Evolutionary conservation across 192 early-diverging fungal species (phyloP), one percentile per base, ranked within the genome.

Genomic region (Backusella australiensis): DNA sequence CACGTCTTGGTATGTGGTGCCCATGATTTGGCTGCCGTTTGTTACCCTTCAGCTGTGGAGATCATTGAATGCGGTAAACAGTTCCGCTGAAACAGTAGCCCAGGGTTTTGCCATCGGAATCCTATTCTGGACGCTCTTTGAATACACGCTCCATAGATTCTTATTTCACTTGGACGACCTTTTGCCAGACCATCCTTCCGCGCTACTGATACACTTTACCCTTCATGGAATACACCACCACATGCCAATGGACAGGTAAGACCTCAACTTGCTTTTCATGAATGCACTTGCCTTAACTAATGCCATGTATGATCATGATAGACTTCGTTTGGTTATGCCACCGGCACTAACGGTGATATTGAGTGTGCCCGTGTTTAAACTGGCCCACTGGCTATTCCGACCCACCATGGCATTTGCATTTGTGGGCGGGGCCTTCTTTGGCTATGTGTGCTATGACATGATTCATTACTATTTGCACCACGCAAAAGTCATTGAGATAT

Each of bases 191-290:
- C 89, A 94, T 69, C 91, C 89, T 15, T 59, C 89, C n/a, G 91
- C 91, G 9, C 82, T 97, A 59, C 84, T 88, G 1, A 67, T 91
- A 4, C 97, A 99, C 78, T 99, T 99, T 77, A 77, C 94, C 76
- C 85, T 96, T n/a, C 97, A 99, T 80, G 97, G 97, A 23, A 94
- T 99, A 44, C 97, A 99, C 84, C 96, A 99, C 81, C 96, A 93
- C 85, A 82, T 99, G 44, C 97, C 97, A 11, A 97, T 97, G 96
- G 96, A 99, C 80, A 92, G 88, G 89, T 94, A 84, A 77, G 80
- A 36, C 12, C 32, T 36, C 0, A 17, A 1, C 23, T 46, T 39
- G 26, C 32, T 32, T 32, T 3, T 32, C 2, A 32, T 32, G 32
- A 32, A 32, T 32, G 32, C 0, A 32, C 32, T 32, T 32, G 32